Percentiles rank a stretch among this genome's conserved stretches.
Conservation (phyloP, 192 early-diverging fungal genomes). For the Entophlyctis luteolus region DNA sequence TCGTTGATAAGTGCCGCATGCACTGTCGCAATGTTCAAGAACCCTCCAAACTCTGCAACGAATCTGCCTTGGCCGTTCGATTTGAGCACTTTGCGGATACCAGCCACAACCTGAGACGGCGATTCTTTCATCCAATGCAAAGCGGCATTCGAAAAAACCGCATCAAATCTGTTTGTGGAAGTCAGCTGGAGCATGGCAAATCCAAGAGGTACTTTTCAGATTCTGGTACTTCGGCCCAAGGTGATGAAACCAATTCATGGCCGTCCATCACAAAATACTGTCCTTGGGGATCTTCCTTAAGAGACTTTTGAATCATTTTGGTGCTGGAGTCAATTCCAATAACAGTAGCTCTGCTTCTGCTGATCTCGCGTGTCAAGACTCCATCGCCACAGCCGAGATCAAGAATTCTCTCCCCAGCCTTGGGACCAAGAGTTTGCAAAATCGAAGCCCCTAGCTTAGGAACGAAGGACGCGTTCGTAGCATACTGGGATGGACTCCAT, state of each 20-base stretch:
- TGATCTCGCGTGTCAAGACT: constrained; percentile 51
- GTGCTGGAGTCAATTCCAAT: constrained; percentile 59
- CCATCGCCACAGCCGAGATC: constrained; percentile 73
- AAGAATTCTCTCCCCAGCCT: constrained; percentile 54
- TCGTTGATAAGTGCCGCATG: constrained; percentile 27
- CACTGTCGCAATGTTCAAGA: constrained; percentile 37
- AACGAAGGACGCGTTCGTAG: constrained; percentile 56
- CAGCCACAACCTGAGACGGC: constrained; percentile 54
- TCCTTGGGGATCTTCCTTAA: neutral
- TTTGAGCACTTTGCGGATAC: constrained; percentile 50
- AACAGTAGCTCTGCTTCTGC: constrained; percentile 37
- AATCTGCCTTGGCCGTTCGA: constrained; percentile 47
- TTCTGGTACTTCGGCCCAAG: constrained; percentile 16
- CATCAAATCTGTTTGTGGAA: constrained; percentile 50
- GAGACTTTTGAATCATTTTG: constrained; percentile 49
- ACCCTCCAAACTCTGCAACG: constrained; percentile 59
- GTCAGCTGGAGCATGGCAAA: neutral
- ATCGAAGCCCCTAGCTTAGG: constrained; percentile 48
- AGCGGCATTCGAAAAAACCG: constrained; percentile 68
- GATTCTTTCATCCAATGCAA: constrained; percentile 70
- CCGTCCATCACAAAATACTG: constrained; percentile 50
- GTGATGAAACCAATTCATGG: constrained; percentile 39
- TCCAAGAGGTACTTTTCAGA: neutral
- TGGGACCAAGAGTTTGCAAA: constrained; percentile 46
- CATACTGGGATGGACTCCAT: constrained; percentile 55